Evolutionary conservation across 257 asterid genomes (phyloP).

Genomic region (Eucommia ulmoides): DNA sequence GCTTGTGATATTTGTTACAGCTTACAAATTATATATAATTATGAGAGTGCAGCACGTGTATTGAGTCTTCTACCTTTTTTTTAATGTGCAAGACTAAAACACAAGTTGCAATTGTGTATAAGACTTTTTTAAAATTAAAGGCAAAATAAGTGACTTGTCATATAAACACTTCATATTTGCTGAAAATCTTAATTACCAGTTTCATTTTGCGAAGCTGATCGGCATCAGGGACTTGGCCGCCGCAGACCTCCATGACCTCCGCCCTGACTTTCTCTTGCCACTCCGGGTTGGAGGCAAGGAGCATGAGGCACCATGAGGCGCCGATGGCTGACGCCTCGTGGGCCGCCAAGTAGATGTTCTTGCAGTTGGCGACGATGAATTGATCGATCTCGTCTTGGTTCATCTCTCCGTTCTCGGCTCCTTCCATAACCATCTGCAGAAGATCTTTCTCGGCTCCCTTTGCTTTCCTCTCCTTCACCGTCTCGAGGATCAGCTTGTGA

Average conservation of each 20-base stretch:
- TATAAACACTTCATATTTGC: neutral
- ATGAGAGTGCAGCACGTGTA: neutral
- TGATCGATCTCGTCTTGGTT: constrained; percentile 13
- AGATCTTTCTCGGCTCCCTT: constrained; percentile 29
- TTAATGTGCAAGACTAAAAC: neutral
- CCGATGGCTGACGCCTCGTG: constrained; percentile 34
- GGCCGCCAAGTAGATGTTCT: constrained; percentile 36
- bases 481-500: constrained; percentile 19
- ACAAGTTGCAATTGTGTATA: neutral
- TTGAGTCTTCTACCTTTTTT: no score
- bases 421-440: constrained; percentile 24
- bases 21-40: no score
- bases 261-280: constrained; percentile 28
- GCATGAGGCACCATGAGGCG: constrained; percentile 40
- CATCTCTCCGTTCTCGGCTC: constrained; percentile 16
- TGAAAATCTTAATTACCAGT: constrained; percentile 11
- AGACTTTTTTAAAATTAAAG: neutral
- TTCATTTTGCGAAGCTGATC: constrained; percentile 42
- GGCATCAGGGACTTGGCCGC: constrained; percentile 19
- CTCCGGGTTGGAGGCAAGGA: constrained; percentile 31
- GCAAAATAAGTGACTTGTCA: neutral
- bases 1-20: neutral
- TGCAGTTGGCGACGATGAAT: constrained; percentile 43
- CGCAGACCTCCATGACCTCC: constrained; percentile 25
- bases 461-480: constrained; percentile 22